A percentile compares a stretch with the other conserved stretches of the same genome.
Conservation (phyloP, 139 green algal genomes). For the Dunaliella primolecta region DNA sequence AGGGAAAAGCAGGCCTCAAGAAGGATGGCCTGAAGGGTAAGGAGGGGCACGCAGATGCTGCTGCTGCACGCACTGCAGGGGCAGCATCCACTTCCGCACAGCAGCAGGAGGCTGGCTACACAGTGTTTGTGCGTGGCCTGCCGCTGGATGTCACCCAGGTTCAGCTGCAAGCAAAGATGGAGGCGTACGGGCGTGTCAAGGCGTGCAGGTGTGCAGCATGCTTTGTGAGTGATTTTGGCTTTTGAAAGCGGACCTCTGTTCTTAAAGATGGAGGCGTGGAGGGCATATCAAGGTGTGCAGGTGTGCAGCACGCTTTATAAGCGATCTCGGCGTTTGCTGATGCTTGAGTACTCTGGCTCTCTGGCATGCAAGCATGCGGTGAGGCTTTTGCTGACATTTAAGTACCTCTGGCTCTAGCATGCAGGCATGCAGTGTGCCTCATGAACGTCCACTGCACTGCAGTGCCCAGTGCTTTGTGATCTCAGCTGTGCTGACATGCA, state of each 20-base stretch:
- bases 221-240: too few relatives aligned
- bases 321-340: too few relatives aligned
- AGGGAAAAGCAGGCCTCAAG: neutral
- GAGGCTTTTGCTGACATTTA: too few relatives aligned
- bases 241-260: too few relatives aligned
- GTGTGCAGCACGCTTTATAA: too few relatives aligned
- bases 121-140: conserved; percentile 80
- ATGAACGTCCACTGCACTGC: too few relatives aligned
- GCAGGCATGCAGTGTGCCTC: too few relatives aligned
- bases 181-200: conserved; percentile 21
- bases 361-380: too few relatives aligned
- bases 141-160: conserved; percentile 54
- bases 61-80: neutral
- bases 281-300: conserved; percentile 18
- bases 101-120: conserved; percentile 23
- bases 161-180: conserved; percentile 30
- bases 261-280: conserved; percentile 31
- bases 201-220: conserved; percentile 13
- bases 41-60: neutral
- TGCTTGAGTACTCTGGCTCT: too few relatives aligned
- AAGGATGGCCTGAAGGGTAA: conserved; percentile 3
- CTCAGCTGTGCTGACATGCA: too few relatives aligned
- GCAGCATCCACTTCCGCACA: neutral
- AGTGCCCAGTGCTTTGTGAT: too few relatives aligned
- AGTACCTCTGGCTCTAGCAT: too few relatives aligned